Evolutionary conservation across 2,329 filamentous ascomycete species (phyloP).

Genomic region (Penicillium palitans): DNA sequence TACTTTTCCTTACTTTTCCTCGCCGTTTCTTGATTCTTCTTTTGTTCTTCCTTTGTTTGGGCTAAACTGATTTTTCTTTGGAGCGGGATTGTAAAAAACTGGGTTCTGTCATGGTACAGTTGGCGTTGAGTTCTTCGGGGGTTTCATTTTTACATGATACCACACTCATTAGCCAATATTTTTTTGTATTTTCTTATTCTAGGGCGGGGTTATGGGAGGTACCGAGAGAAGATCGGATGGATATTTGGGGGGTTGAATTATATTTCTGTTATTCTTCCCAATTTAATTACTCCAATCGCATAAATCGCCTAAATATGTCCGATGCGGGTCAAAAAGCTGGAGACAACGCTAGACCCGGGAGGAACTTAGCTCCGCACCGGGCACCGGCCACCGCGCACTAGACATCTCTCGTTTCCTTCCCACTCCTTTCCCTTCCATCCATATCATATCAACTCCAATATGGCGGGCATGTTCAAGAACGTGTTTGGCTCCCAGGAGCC

Average conservation of each 20-base stretch:
- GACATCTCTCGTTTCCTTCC: conserved; percentile 20
- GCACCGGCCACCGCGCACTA: conserved; percentile 8
- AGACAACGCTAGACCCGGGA: conserved; percentile 48
- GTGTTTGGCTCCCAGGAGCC: conserved; percentile 39
- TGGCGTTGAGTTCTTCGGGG: conserved; percentile 26
- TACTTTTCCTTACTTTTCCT: conserved; percentile 8
- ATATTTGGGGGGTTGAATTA: background rate
- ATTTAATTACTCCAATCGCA: background rate
- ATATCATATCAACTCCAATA: conserved; percentile 21
- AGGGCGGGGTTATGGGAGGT: conserved; percentile 15
- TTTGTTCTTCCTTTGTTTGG: conserved; percentile 7
- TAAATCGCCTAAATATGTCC: background rate
- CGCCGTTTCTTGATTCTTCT: background rate
- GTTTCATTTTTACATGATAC: conserved; percentile 33
- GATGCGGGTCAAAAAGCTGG: conserved; percentile 31
- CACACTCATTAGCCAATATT: conserved; percentile 26
- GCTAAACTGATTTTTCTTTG: conserved; percentile 14
- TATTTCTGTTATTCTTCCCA: background rate
- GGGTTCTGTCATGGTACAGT: conserved; percentile 22
- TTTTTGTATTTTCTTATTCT: conserved; percentile 10
- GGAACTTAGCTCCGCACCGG: conserved; percentile 29
- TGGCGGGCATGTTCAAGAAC: conserved; percentile 44
- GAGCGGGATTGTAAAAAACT: conserved; percentile 34
- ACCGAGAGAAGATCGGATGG: background rate
- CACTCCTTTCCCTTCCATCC: conserved; percentile 28